Conservation (phyloP, 202 grass and related monocot genomes). For the Musa balbisiana region DNA sequence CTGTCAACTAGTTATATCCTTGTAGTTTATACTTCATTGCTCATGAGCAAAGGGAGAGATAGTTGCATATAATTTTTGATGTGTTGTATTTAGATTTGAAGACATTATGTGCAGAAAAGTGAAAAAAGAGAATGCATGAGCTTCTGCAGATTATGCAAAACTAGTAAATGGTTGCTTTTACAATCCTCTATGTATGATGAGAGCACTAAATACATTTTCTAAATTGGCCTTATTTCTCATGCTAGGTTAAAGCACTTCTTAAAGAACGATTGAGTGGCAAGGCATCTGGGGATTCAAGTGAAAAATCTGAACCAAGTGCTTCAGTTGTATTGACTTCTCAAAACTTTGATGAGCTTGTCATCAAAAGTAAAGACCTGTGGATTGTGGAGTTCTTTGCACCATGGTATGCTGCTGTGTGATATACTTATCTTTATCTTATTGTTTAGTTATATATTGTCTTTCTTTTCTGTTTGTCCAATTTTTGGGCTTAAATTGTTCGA, state of each 20-base stretch:
- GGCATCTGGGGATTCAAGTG: conserved; percentile 51
- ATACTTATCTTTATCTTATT: not conserved
- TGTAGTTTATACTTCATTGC: no score
- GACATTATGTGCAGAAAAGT: not conserved
- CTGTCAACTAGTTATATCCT: no score
- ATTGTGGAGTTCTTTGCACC: conserved; percentile 99
- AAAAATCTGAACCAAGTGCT: conserved; percentile 72
- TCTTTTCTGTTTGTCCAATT: conserved; percentile 11
- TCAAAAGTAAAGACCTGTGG: conserved; percentile 93
- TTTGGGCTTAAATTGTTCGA: not conserved
- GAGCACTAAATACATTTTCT: not conserved
- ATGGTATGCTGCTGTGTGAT: conserved; percentile 50
- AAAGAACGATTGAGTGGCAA: conserved; percentile 75
- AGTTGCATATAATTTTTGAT: no score
- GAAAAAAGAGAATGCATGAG: not conserved
- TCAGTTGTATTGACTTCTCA: conserved; percentile 69
- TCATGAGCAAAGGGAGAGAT: no score
- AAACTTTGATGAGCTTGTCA: conserved; percentile 85
- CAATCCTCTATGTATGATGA: not conserved
- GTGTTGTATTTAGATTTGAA: no score
- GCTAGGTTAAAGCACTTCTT: conserved; percentile 79
- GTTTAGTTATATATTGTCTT: conserved; percentile 1
- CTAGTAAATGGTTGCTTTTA: not conserved
- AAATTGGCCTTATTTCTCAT: conserved; percentile 16
- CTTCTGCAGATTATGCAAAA: not conserved